Evolutionary conservation across 2,329 filamentous ascomycete species (phyloP).

Genomic region (Aspergillus hiratsukae): DNA sequence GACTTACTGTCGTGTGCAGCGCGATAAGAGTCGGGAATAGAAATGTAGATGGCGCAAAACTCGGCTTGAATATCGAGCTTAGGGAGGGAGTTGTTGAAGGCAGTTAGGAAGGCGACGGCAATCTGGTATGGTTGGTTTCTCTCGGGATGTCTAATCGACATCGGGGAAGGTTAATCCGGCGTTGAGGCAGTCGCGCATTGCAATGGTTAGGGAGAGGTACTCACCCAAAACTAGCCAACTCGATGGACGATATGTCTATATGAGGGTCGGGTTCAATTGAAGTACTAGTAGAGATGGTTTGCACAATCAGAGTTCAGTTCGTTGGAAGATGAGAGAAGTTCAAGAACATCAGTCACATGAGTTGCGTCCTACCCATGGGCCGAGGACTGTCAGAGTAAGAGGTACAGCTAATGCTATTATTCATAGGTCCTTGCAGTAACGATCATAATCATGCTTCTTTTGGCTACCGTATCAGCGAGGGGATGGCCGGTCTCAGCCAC

Average conservation of each 20-base stretch:
- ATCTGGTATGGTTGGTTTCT: slow-evolving; percentile 15
- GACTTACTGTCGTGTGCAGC: slow-evolving; percentile 9
- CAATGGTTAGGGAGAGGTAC: background rate
- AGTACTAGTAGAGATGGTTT: background rate
- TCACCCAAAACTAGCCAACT: background rate
- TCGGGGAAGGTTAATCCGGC: slow-evolving; percentile 23
- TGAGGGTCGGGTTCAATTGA: background rate
- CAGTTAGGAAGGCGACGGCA: slow-evolving; percentile 14
- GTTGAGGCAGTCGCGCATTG: slow-evolving; percentile 3
- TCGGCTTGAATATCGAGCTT: background rate
- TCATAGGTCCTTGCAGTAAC: background rate
- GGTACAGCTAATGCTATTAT: background rate
- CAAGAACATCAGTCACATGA: background rate
- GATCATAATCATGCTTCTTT: background rate
- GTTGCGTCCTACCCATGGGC: background rate
- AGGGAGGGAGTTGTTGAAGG: slow-evolving; percentile 2
- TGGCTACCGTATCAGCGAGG: background rate
- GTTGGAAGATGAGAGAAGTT: background rate
- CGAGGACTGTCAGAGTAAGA: background rate
- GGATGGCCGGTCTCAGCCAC: background rate
- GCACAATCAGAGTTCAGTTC: background rate
- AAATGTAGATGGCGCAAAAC: background rate
- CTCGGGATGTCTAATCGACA: slow-evolving; percentile 17
- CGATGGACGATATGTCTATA: background rate
- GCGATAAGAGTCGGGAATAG: slow-evolving; percentile 2